These are phyloP conservation scores for Aciculoconidium aculeatum DNA, from an alignment of 805 yeast genomes.

Conservation along the genomic window DNA sequence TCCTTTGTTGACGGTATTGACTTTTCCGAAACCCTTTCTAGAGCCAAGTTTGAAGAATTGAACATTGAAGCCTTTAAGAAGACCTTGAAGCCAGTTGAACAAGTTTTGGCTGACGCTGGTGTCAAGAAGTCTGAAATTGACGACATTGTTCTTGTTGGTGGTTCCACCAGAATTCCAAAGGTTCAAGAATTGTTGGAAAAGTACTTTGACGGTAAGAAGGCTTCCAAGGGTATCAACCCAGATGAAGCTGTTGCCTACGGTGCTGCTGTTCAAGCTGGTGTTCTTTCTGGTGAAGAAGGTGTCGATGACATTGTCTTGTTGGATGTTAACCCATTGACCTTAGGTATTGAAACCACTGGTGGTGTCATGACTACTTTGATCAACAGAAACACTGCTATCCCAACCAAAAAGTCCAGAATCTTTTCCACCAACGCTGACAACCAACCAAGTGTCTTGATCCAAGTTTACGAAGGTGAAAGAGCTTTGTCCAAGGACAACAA, in stretches of 20 bases:
- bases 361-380: constrained; percentile 98
- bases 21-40: constrained; percentile 40
- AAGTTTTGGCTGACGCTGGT: constrained; percentile 41
- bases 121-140: constrained; percentile 40
- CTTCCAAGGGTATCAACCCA: constrained; percentile 44
- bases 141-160: constrained; percentile 45
- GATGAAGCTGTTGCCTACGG: constrained; percentile 49
- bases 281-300: constrained; percentile 92
- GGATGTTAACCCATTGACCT: constrained; percentile 96
- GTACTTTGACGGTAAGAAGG: constrained; percentile 43
- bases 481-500: constrained; percentile 97
- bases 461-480: constrained; percentile 99
- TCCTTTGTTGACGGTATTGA: constrained; percentile 45
- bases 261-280: constrained; percentile 99
- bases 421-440: constrained; percentile 98
- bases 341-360: constrained; percentile 99
- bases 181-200: constrained; percentile 43
- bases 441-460: constrained; percentile 98
- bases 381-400: constrained; percentile 99
- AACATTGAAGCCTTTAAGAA: constrained; percentile 40
- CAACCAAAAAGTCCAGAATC: constrained; percentile 97
- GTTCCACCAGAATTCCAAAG: constrained; percentile 47
- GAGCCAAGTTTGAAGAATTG: constrained; percentile 46
- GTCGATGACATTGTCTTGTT: constrained; percentile 92
- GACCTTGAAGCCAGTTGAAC: constrained; percentile 43